Conservation (phyloP, 495 filamentous ascomycete species). For the Stereocaulon alpinum region DNA sequence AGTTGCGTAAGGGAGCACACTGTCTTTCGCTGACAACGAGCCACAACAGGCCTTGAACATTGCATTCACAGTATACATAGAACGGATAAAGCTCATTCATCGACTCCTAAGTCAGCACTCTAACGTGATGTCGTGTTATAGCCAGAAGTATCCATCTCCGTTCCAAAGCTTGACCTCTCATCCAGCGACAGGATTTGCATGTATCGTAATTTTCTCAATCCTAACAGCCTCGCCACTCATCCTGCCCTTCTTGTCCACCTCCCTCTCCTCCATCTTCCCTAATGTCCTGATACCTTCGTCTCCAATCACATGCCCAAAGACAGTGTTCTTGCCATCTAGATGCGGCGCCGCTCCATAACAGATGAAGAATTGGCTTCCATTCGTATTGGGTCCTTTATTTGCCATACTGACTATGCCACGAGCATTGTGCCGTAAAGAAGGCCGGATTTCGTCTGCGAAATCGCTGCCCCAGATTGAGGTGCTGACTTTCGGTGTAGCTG, state of each 20-base stretch:
- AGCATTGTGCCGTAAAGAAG: conserved; percentile 72
- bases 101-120: not conserved
- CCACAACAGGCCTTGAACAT: not conserved
- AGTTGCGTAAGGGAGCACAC: too few species aligned
- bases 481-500: conserved; percentile 61
- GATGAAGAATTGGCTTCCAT: conserved; percentile 93
- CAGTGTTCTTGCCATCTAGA: conserved; percentile 87
- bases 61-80: not conserved
- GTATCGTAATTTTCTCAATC: conserved; percentile 57
- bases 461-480: conserved; percentile 70
- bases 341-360: conserved; percentile 77
- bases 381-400: conserved; percentile 70
- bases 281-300: conserved; percentile 39
- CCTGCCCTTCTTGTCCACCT: conserved; percentile 88
- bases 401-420: conserved; percentile 89
- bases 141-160: not conserved
- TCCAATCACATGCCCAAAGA: conserved; percentile 74
- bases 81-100: not conserved
- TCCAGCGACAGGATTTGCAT: conserved; percentile 81
- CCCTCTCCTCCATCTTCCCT: conserved; percentile 60
- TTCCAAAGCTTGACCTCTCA: not conserved
- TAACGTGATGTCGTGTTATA: not conserved
- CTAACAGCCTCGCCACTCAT: conserved; percentile 42
- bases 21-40: not conserved
- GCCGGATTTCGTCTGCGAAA: conserved; percentile 89